These are phyloP conservation scores for Hanseniaspora nectarophila DNA, from an alignment of 805 yeast genomes.

Conservation along the genomic window DNA sequence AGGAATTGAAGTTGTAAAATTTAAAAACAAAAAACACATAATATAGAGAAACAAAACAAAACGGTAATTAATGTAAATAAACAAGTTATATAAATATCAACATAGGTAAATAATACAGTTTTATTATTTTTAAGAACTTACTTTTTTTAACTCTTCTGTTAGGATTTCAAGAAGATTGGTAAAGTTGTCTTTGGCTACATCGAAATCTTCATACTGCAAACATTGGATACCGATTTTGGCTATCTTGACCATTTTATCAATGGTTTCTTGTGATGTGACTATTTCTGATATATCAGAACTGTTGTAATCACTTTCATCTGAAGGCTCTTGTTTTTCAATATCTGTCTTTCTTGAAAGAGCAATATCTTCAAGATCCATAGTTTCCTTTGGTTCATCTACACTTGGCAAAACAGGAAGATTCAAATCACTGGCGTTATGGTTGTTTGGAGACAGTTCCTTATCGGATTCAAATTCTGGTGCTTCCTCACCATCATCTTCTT, in stretches of 20 bases:
- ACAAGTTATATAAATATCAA: neutral
- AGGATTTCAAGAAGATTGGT: neutral
- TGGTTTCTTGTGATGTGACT: slow-evolving; percentile 11
- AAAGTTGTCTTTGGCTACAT: slow-evolving; percentile 7
- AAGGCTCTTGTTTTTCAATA: neutral
- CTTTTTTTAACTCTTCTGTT: neutral
- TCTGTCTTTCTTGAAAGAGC: neutral
- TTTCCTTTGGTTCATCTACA: slow-evolving; percentile 8
- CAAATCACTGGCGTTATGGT: neutral
- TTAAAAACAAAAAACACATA: neutral
- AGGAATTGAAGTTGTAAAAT: slow-evolving; percentile 49
- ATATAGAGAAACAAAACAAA: neutral
- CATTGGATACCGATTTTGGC: slow-evolving; percentile 14
- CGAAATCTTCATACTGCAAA: slow-evolving; percentile 11
- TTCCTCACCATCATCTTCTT: neutral
- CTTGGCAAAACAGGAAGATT: slow-evolving; percentile 15
- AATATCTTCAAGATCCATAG: neutral
- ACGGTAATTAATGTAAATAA: neutral
- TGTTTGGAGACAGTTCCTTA: slow-evolving; percentile 2
- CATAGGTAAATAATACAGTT: slow-evolving; percentile 3
- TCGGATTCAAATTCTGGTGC: slow-evolving; percentile 6
- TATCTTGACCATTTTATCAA: slow-evolving; percentile 10
- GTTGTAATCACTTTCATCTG: slow-evolving; percentile 5
- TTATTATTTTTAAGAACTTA: neutral
- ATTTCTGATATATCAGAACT: slow-evolving; percentile 10